Evolutionary conservation across 2,329 filamentous ascomycete species (phyloP).

Genomic region (Rosellinia necatrix): DNA sequence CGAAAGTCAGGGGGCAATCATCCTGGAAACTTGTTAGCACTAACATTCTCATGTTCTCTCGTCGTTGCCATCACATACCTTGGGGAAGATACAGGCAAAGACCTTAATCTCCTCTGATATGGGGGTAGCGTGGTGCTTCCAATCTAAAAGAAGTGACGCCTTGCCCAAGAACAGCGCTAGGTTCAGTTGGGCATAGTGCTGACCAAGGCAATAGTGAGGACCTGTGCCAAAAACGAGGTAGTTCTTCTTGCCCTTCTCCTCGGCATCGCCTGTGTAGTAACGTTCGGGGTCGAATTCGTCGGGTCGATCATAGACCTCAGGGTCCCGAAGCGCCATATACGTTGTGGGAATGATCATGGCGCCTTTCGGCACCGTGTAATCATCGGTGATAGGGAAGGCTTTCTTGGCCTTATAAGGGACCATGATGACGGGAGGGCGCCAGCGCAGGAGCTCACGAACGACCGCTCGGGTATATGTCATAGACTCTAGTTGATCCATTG

Average conservation of each 20-base stretch:
- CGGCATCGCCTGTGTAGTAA: constrained; percentile 88
- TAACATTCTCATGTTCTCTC: not conserved
- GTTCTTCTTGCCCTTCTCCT: constrained; percentile 87
- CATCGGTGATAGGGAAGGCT: constrained; percentile 84
- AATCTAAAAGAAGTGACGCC: constrained; percentile 84
- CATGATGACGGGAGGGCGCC: constrained; percentile 96
- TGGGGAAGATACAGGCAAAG: constrained; percentile 97
- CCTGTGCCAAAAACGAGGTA: constrained; percentile 95
- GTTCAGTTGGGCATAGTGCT: constrained; percentile 88
- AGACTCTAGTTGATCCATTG: constrained; percentile 85
- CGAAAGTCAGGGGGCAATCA: constrained; percentile 80
- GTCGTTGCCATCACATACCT: constrained; percentile 61
- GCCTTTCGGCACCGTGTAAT: constrained; percentile 90
- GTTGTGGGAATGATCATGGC: constrained; percentile 94
- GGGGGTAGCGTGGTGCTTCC: constrained; percentile 85
- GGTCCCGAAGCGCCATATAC: constrained; percentile 88
- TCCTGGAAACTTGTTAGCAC: constrained; percentile 60
- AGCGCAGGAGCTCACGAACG: constrained; percentile 88
- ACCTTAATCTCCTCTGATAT: constrained; percentile 94
- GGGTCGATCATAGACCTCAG: constrained; percentile 87
- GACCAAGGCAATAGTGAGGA: constrained; percentile 94
- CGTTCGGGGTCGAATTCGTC: constrained; percentile 89
- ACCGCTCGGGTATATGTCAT: constrained; percentile 90
- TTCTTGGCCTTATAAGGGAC: constrained; percentile 96
- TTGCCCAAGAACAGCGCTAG: constrained; percentile 89